Evolutionary conservation across 352 stramenopile genomes (phyloP), one percentile per base, ranked within the genome.

Genomic region (Saprolegnia diclina): DNA sequence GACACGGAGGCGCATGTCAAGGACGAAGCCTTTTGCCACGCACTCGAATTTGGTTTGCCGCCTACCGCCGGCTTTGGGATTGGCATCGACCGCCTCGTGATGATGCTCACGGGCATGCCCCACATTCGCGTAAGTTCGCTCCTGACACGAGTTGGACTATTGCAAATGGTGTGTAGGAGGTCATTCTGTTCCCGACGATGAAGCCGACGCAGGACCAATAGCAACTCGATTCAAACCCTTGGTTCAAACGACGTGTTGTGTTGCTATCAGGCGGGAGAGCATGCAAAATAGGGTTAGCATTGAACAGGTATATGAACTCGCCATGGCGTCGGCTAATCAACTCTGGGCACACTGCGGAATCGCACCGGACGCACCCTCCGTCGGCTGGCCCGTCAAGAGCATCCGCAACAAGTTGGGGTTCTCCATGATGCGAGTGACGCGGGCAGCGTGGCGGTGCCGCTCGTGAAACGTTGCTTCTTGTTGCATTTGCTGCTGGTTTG

Each of bases 171-270:
- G 32, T 77, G 32, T 95, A 99, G 87, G 97, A 99, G 79, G 97
- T 99, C 29, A 89, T 99, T 63, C 80, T 99, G 57, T 99, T 99
- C 81, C 97, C 97, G 40, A 97, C 96, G 19, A 99, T 99, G 97
- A 99, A 99, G 77, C 96, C 94, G 10, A 66, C 65, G 29, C 63
- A 75, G 0, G 52, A 63, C 0, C 29, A 11, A 38, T 37, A 61
- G 63, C 22, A 19, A 72, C 14, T 65, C 42, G 18, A 54, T 65
- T 54, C 32, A 9, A 64, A 64, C 14, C 7, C n/a, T n/a, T n/a
- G n/a, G n/a, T 38, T 38, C 6, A 53, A 53, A 53, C 22, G 19
- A 35, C 29, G 29, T 35, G 29, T 5, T 35, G 29, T 35, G 2
- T 35, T 35, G 29, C 5, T 5, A 5, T 35, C 5, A 9, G 22